Evolutionary conservation across 2,329 filamentous ascomycete species (phyloP), one percentile per base, ranked within the genome.

Genomic region (Acrocalymma vagum): DNA sequence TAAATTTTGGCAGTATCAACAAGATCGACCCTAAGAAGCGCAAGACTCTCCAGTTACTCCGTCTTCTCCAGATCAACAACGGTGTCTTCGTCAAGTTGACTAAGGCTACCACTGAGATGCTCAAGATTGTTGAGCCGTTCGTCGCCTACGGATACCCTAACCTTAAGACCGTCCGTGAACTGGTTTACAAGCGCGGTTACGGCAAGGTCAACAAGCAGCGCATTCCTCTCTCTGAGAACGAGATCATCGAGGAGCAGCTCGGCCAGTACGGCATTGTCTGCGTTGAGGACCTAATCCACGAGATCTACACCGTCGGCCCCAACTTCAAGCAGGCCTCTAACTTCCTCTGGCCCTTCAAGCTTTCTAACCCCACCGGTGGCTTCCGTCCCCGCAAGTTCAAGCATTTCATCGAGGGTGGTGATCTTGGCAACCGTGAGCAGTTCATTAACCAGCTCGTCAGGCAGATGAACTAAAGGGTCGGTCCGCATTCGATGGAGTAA

Each of bases 321-420:
- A 97, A 97, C 87, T 77, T 78, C 90, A 97, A 96, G 88, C 92
- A 96, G 83, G 91, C 90, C 73, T 84, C 86, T 84, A 99, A 97
- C 90, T 97, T 97, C 87, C 83, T 99, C 64, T 99, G 94, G 94
- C 94, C 94, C 75, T 99, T 99, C 88, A 97, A 99, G 90, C 88
- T 99, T 63, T 91, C 85, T 84, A 96, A 96, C 84, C 94, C 94
- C 73, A 97, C 80, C 67, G 94, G 94, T 77, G 94, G 94, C 61
- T 99, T 97, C 90, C 87, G 88, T 65, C 77, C 88, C 67, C 84
- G 94, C 79, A 99, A 97, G 84, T 97, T 97, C 88, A 94, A 90
- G 84, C 92, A 97, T 84, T 97, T 90, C 84, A 91, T 97, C 60
- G 89, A 96, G 85, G 94, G 93, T 79, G 94, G 94, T 87, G 94